A percentile compares a stretch with the other conserved stretches of the same genome.
These are phyloP conservation scores for Boechera stricta DNA, from an alignment of 345 rosid species.

Conservation along the genomic window DNA sequence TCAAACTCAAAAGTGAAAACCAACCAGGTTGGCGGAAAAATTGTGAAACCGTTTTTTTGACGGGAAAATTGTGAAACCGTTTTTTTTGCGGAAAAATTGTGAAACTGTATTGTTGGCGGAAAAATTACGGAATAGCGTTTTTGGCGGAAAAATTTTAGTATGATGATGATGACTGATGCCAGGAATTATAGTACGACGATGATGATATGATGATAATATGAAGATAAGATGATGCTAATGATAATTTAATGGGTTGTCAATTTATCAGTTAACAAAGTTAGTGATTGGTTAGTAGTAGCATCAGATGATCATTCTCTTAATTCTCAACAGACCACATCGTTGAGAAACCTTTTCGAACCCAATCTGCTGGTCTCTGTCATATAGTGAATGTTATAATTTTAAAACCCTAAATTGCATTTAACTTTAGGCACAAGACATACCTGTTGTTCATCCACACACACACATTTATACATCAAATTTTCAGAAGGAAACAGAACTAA, in stretches of 20 bases:
- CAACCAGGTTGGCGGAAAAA: slow-evolving; percentile 62
- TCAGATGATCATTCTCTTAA: not conserved
- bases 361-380: not conserved
- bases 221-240: no score
- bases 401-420: not conserved
- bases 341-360: not conserved
- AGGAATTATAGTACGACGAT: no score
- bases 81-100: no score
- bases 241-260: no score
- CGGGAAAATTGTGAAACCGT: no score
- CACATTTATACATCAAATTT: not conserved
- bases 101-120: no score
- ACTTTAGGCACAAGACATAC: not conserved
- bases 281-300: not conserved
- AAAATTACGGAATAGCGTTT: no score
- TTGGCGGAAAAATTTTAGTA: no score
- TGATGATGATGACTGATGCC: no score
- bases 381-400: not conserved
- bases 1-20: slow-evolving; percentile 27
- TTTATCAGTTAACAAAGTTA: not conserved
- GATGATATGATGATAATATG: no score
- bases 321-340: not conserved
- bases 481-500: not conserved
- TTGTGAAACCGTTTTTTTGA: no score
- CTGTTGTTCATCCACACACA: not conserved